Evolutionary conservation across 129 eudicot species (phyloP).

Genomic region (Sambucus nigra): DNA sequence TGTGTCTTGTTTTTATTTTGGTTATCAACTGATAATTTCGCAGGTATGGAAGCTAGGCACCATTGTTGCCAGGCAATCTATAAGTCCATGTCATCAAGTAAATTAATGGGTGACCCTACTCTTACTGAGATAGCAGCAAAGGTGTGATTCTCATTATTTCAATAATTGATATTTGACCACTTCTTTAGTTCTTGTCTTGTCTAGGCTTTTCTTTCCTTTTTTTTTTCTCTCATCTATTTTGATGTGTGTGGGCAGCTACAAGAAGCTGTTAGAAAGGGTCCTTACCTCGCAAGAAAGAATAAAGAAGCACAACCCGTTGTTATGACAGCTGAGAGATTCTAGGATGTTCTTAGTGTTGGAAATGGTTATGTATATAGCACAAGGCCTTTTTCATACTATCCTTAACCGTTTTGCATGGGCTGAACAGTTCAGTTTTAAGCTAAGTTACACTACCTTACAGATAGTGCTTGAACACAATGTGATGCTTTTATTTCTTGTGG

Average conservation of each 20-base stretch:
- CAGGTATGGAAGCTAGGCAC: slow-evolving; percentile 88
- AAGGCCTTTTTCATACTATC: too few relatives aligned
- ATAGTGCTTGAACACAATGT: too few relatives aligned
- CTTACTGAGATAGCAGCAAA: slow-evolving; percentile 50
- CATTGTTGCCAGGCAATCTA: slow-evolving; percentile 59
- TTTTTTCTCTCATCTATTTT: not conserved
- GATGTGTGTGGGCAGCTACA: slow-evolving; percentile 41
- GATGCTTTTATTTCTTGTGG: too few relatives aligned
- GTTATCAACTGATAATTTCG: not conserved
- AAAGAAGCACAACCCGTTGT: slow-evolving; percentile 77
- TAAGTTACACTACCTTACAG: too few relatives aligned
- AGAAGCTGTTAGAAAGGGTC: slow-evolving; percentile 79
- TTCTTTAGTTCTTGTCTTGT: not conserved
- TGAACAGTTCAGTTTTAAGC: too few relatives aligned
- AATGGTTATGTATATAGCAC: too few relatives aligned
- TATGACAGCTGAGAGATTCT: slow-evolving; percentile 71
- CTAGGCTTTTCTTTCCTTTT: not conserved
- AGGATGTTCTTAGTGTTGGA: not conserved
- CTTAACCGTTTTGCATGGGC: too few relatives aligned
- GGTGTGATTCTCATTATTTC: slow-evolving; percentile 26
- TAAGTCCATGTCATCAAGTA: slow-evolving; percentile 45
- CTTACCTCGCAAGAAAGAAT: slow-evolving; percentile 55
- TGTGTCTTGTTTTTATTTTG: too few relatives aligned
- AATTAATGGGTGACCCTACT: slow-evolving; percentile 48
- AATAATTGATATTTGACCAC: not conserved